A percentile compares a stretch with the other conserved stretches of the same genome.
Conservation (phyloP, 768 basidiomycete genomes). For the Phaeotremella fagi region DNA sequence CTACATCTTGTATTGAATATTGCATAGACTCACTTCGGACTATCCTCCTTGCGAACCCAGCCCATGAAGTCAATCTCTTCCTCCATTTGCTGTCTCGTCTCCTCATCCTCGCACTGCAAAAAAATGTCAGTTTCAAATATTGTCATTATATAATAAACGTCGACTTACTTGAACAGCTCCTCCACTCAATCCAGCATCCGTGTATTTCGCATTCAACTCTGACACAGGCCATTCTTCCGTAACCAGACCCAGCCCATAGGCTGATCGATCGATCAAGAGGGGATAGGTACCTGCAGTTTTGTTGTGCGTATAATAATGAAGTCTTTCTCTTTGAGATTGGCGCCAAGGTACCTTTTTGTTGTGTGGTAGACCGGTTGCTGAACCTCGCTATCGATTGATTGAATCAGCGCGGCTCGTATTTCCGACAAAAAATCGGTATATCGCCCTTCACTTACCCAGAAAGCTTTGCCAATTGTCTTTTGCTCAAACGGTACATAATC, state of each 20-base stretch:
- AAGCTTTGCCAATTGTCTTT: conserved; percentile 33
- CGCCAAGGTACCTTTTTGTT: conserved; percentile 31
- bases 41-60: conserved; percentile 29
- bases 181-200: conserved; percentile 37
- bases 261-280: conserved; percentile 9
- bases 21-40: conserved; percentile 30
- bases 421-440: neutral
- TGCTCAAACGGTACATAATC: conserved; percentile 28
- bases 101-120: conserved; percentile 26
- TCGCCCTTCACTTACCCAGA: conserved; percentile 41
- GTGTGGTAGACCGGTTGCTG: conserved; percentile 40
- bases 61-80: conserved; percentile 35
- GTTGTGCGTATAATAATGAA: conserved; percentile 29
- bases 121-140: neutral
- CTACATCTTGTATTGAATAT: no score
- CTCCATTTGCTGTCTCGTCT: conserved; percentile 35
- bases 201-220: conserved; percentile 28
- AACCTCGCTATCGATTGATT: conserved; percentile 27
- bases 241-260: conserved; percentile 9
- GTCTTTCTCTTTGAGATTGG: conserved; percentile 36
- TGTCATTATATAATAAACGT: neutral
- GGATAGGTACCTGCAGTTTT: conserved; percentile 9
- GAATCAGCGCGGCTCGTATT: no score
- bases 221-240: conserved; percentile 12
- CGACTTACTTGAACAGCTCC: conserved; percentile 37